Evolutionary conservation across 1,284 basidiomycete species (phyloP), one percentile per base, ranked within the genome.

Genomic region (Boletus calvinii): DNA sequence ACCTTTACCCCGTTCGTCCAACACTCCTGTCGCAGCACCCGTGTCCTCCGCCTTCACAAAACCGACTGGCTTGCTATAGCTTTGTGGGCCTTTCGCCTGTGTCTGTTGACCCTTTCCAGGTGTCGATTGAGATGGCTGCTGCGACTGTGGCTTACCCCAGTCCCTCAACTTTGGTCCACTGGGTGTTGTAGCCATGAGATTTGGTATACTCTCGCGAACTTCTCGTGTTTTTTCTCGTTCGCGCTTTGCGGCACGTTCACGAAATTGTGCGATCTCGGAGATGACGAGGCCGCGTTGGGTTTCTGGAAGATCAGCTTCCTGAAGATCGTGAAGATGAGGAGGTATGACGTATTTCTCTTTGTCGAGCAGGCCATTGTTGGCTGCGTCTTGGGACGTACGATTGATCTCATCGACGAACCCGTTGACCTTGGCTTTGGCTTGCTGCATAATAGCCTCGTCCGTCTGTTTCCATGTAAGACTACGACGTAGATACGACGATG

Each of bases 221-320:
- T 90, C 83, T 48, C 80, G 77, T 73, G 89, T 74, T 73, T 92
- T 92, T 69, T 94, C 90, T 31, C 88, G 80, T 63, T 95, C 92
- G 26, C 89, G 77, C 66, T 92, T 91, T 12, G 90, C 92, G 0
- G 92, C 88, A 15, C 88, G 81, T 70, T 94, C 91, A 49, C 92
- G 81, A 70, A 95, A 98, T 62, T 94, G 87, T 1, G 94, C 93
- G 56, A 98, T 98, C 68, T 98, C 94, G 32, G 87, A 92, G 53
- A 98, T 87, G 50, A 98, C 94, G 30, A 92, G 86, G 2, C 90
- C 93, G 20, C 94, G 87, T 70, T 95, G 93, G 1, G 91, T 90
- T 72, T 96, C 94, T n/a, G 94, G 94, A 26, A 98, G 79, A 65
- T 98, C 94, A 46, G 92, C 91, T 73, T 95, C 92, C 65, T 95